Percentiles rank a stretch among this genome's conserved stretches.
These are phyloP conservation scores for Phytophthora cactorum DNA, from an alignment of 352 stramenopile genomes.

Conservation along the genomic window DNA sequence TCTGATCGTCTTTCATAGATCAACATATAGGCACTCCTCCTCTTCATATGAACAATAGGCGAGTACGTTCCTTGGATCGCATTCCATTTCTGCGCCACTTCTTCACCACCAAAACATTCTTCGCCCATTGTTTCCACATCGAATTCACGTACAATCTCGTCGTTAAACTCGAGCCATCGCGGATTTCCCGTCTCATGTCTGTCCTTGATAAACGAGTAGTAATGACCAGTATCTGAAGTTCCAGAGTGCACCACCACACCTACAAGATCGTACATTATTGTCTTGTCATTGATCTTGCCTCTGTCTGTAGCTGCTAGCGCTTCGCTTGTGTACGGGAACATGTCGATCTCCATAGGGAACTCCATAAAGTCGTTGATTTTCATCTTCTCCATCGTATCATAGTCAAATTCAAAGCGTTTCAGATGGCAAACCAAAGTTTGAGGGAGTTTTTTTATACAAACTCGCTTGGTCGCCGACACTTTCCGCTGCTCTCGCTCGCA, in stretches of 20 bases:
- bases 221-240: constrained; percentile 93
- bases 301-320: constrained; percentile 33
- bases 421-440: constrained; percentile 84
- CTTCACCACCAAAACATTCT: constrained; percentile 92
- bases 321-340: constrained; percentile 90
- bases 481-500: constrained; percentile 74
- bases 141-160: constrained; percentile 88
- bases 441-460: constrained; percentile 82
- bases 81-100: constrained; percentile 71
- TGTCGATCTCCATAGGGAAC: constrained; percentile 89
- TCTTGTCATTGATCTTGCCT: background rate
- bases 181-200: constrained; percentile 28
- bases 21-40: constrained; percentile 80
- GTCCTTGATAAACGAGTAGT: constrained; percentile 95
- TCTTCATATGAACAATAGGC: constrained; percentile 62
- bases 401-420: constrained; percentile 92
- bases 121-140: constrained; percentile 71
- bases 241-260: constrained; percentile 94
- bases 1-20: constrained; percentile 61
- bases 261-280: constrained; percentile 86
- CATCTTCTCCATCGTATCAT: constrained; percentile 88
- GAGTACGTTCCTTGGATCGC: constrained; percentile 28
- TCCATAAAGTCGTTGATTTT: constrained; percentile 90
- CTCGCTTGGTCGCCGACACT: constrained; percentile 81
- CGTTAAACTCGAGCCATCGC: constrained; percentile 94